Percentiles rank a stretch among this genome's conserved stretches.
Conservation (phyloP, 495 filamentous ascomycete genomes). For the Penicillium canariense region DNA sequence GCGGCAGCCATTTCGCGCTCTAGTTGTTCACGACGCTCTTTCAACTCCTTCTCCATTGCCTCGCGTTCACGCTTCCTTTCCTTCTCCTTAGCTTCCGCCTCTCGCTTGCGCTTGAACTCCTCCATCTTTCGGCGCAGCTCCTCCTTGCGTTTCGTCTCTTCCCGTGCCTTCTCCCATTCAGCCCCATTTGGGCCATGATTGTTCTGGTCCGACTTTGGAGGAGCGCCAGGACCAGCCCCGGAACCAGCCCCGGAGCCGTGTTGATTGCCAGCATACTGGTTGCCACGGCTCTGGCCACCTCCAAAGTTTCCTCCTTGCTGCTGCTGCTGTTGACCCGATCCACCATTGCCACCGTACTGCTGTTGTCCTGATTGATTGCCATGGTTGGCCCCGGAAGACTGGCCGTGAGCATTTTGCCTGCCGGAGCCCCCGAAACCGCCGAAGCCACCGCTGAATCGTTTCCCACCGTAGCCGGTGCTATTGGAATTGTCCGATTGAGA, state of each 20-base stretch:
- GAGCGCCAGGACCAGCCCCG: conserved; percentile 1
- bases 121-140: conserved; percentile 59
- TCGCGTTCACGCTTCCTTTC: conserved; percentile 47
- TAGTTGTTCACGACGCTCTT: conserved; percentile 47
- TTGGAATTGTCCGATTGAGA: conserved; percentile 50
- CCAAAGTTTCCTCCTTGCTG: conserved; percentile 29
- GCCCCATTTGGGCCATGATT: conserved; percentile 38
- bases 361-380: conserved; percentile 20
- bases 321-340: conserved; percentile 23
- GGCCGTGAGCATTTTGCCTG: conserved; percentile 18
- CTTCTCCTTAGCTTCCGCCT: conserved; percentile 45
- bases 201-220: conserved; percentile 18
- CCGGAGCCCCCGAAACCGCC: conserved; percentile 19
- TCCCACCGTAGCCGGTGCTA: conserved; percentile 19
- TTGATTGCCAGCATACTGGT: conserved; percentile 40
- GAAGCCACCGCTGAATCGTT: conserved; percentile 21
- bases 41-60: conserved; percentile 49
- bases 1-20: conserved; percentile 49
- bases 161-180: conserved; percentile 68
- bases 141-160: conserved; percentile 59
- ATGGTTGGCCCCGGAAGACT: conserved; percentile 20
- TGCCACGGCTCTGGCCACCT: conserved; percentile 27
- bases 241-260: conserved; percentile 19
- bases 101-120: conserved; percentile 53
- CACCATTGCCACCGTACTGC: conserved; percentile 14